Evolutionary conservation across 352 stramenopile species (phyloP), one percentile per base, ranked within the genome.

Genomic region (Phytophthora foliorum): DNA sequence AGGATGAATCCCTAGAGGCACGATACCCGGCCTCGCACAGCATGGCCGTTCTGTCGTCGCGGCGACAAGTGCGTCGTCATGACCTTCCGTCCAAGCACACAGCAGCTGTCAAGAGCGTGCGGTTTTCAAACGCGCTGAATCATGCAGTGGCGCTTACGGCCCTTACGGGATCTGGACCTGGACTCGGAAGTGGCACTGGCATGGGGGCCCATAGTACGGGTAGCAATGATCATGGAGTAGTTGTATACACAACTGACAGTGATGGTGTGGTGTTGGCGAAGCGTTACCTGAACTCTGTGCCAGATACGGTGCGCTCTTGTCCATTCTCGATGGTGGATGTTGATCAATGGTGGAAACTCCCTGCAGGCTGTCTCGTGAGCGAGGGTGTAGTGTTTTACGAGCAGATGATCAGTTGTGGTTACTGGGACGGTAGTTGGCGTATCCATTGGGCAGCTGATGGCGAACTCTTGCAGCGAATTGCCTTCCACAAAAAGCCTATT

Each of bases 321-420:
- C 88, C 88, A 8, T 94, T 95, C 63, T 88, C 84, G 17, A 80
- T 95, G 48, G 81, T 89, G 29, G 86, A 95, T 60, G 84, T 95
- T 17, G 88, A 95, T 25, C 88, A 95, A 65, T 95, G 88, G 88
- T 95, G 88, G 88, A 91, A 92, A 46, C 76, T 95, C 21, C 88
- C 88, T 19, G 73, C 80, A 6, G 87, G 87, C 14, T 94, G 86
- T 21, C 69, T 92, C 10, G 86, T 91, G 36, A 85, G 76, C 48
- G 86, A 93, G 63, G 86, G 88, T 34, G 84, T 95, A 14, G 88
- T 95, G 39, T 95, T 94, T 51, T 95, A 95, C 62, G 88, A 95
- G 69, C 88, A 95, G 54, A 95, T 95, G 88, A 93, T 95, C 60
- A 95, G 88, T 71, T 95, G 86, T 57, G 88, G 88, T 8, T 94